Evolutionary conservation across 148 eudicot species (phyloP).

Genomic region (Persicaria tinctoria): DNA sequence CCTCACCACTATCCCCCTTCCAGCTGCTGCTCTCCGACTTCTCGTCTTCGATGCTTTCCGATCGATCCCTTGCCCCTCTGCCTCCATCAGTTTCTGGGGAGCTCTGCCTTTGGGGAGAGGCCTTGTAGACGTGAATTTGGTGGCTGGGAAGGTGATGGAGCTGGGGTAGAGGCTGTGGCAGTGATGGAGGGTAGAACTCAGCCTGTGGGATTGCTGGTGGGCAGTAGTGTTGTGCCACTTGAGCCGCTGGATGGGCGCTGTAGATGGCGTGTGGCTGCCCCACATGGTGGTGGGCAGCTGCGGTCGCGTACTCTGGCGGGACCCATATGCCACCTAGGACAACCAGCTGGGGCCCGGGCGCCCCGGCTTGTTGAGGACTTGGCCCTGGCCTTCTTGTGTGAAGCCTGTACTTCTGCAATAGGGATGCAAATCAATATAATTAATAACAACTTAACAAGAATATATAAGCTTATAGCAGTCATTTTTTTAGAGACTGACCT

Average conservation of each 20-base stretch:
- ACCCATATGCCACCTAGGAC: slow-evolving; percentile 98
- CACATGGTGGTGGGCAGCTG: slow-evolving; percentile 56
- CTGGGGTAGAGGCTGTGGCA: slow-evolving; percentile 14
- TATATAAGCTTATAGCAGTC: background rate
- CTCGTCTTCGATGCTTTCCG: slow-evolving; percentile 82
- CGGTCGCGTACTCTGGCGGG: slow-evolving; percentile 65
- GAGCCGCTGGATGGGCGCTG: slow-evolving; percentile 53
- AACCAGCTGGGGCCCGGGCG: slow-evolving; percentile 57
- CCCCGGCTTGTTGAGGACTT: slow-evolving; percentile 61
- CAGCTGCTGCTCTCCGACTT: slow-evolving; percentile 84
- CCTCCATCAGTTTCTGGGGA: slow-evolving; percentile 59
- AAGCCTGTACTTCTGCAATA: slow-evolving; percentile 84
- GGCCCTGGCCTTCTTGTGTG: slow-evolving; percentile 98
- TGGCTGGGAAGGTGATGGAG: slow-evolving; percentile 29
- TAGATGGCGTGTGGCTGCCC: slow-evolving; percentile 61
- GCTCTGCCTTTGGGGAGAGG: slow-evolving; percentile 47
- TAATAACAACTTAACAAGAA: background rate
- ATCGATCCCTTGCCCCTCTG: slow-evolving; percentile 48
- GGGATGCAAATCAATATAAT: slow-evolving; percentile 5
- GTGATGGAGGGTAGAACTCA: slow-evolving; percentile 49
- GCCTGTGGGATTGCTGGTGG: slow-evolving; percentile 61
- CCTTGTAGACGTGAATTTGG: slow-evolving; percentile 51
- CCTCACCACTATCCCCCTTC: slow-evolving; percentile 65
- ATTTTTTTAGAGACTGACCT: slow-evolving; percentile 34
- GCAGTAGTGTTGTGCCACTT: slow-evolving; percentile 37